Evolutionary conservation across 352 stramenopile species (phyloP).

Genomic region (Peronospora tabacina): DNA sequence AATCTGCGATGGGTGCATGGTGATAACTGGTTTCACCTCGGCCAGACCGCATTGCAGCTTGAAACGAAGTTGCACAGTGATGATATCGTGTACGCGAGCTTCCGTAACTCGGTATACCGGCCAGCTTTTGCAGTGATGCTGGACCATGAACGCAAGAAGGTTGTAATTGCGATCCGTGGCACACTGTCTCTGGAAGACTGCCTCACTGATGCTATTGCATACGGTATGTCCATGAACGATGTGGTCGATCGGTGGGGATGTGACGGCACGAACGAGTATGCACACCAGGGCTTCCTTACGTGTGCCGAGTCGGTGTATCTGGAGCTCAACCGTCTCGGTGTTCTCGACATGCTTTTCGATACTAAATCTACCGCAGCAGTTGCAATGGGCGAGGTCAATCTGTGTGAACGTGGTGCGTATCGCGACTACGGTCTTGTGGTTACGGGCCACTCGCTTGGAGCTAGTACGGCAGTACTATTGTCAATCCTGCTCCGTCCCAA

Average conservation of each 20-base stretch:
- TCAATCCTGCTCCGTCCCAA: conserved; percentile 71
- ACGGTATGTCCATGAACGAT: conserved; percentile 67
- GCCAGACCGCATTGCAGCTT: conserved; percentile 73
- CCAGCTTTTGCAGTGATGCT: conserved; percentile 78
- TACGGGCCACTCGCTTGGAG: conserved; percentile 79
- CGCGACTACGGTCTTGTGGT: conserved; percentile 63
- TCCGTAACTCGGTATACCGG: conserved; percentile 71
- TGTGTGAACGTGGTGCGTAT: conserved; percentile 53
- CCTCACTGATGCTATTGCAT: conserved; percentile 79
- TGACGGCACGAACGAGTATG: conserved; percentile 61
- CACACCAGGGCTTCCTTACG: conserved; percentile 78
- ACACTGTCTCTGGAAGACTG: conserved; percentile 85
- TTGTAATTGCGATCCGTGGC: conserved; percentile 76
- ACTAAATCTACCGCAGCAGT: conserved; percentile 40
- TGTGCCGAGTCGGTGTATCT: conserved; percentile 67
- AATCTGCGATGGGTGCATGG: conserved; percentile 60
- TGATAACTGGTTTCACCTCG: conserved; percentile 79
- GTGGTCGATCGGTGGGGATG: conserved; percentile 57
- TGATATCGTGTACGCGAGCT: conserved; percentile 80
- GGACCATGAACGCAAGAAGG: conserved; percentile 60
- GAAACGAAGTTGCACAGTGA: conserved; percentile 51
- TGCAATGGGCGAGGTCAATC: conserved; percentile 47
- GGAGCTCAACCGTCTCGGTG: conserved; percentile 57
- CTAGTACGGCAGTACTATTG: conserved; percentile 61
- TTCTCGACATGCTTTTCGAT: conserved; percentile 85